A percentile compares a stretch with the other conserved stretches of the same genome.
These are phyloP conservation scores for Lentinula sp. DNA, from an alignment of 768 basidiomycete genomes.

Conservation along the genomic window DNA sequence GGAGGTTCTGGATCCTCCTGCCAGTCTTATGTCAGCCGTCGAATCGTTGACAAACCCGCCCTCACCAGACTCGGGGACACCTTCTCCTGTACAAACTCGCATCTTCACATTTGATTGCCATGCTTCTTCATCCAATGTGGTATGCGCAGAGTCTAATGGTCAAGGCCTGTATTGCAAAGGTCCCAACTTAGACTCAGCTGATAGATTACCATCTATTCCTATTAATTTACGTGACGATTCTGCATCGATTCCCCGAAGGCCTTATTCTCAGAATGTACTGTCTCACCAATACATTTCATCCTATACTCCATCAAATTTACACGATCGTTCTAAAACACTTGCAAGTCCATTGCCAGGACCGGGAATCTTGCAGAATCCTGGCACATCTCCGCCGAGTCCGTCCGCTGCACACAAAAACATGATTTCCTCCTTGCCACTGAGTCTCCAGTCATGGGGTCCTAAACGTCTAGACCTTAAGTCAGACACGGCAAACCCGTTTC, in stretches of 20 bases:
- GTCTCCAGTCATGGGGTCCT: background rate
- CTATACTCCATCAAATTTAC: background rate
- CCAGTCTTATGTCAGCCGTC: conserved; percentile 22
- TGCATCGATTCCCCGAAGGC: background rate
- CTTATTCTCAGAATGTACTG: background rate
- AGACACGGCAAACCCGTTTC: conserved; percentile 10
- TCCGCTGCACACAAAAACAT: background rate
- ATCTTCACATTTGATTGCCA: background rate
- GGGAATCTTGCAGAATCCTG: background rate
- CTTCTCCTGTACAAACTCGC: conserved; percentile 4
- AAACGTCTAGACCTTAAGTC: background rate
- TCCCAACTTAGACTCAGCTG: no score
- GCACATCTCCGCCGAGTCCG: background rate
- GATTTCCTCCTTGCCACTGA: background rate
- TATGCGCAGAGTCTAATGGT: conserved; percentile 14
- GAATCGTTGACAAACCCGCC: conserved; percentile 12
- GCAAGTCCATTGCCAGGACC: background rate
- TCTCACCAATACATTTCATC: background rate
- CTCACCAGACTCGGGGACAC: conserved; percentile 9
- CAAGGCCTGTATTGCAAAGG: conserved; percentile 12
- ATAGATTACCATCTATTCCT: no score
- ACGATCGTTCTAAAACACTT: background rate
- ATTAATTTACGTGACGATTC: background rate
- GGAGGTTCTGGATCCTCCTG: conserved; percentile 34
- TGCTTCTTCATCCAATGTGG: conserved; percentile 12